Conservation (phyloP, 192 early-diverging fungal genomes). For the Gaertneriomyces semiglobifer region DNA sequence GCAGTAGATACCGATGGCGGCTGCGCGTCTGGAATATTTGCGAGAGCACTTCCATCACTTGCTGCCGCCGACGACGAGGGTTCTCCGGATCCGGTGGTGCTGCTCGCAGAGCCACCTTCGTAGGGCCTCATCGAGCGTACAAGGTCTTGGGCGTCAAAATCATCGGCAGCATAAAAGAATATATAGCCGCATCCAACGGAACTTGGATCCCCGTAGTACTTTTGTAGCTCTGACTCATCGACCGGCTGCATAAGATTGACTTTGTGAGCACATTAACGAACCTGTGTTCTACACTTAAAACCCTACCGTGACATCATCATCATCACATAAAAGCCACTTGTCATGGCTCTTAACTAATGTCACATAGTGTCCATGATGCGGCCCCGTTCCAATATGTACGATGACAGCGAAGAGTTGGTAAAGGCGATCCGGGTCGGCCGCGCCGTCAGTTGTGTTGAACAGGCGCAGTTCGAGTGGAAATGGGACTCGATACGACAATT, state of each 20-base stretch:
- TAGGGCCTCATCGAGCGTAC: constrained; percentile 19
- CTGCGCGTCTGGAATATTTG: neutral
- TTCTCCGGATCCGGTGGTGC: neutral
- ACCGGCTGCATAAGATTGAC: constrained; percentile 24
- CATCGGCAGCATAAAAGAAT: constrained; percentile 45
- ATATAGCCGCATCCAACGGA: constrained; percentile 49
- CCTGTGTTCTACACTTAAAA: neutral
- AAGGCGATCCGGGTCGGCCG: constrained; percentile 77
- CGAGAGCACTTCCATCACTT: neutral
- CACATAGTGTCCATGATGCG: constrained; percentile 95
- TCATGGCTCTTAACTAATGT: constrained; percentile 83
- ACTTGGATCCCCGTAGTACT: constrained; percentile 52
- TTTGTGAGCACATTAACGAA: too few relatives aligned
- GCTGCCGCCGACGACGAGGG: neutral
- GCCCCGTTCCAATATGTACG: constrained; percentile 94
- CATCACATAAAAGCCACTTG: constrained; percentile 94
- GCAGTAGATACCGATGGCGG: neutral
- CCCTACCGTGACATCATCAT: constrained; percentile 85
- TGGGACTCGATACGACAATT: constrained; percentile 90
- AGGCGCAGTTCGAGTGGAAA: constrained; percentile 92
- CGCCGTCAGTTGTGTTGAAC: constrained; percentile 87
- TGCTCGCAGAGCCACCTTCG: constrained; percentile 4
- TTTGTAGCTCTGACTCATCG: constrained; percentile 42
- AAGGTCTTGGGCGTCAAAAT: constrained; percentile 27
- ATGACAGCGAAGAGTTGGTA: constrained; percentile 88